A percentile compares a stretch with the other conserved stretches of the same genome.
Conservation (phyloP, 148 eudicot species). For the Camellia sinensis region DNA sequence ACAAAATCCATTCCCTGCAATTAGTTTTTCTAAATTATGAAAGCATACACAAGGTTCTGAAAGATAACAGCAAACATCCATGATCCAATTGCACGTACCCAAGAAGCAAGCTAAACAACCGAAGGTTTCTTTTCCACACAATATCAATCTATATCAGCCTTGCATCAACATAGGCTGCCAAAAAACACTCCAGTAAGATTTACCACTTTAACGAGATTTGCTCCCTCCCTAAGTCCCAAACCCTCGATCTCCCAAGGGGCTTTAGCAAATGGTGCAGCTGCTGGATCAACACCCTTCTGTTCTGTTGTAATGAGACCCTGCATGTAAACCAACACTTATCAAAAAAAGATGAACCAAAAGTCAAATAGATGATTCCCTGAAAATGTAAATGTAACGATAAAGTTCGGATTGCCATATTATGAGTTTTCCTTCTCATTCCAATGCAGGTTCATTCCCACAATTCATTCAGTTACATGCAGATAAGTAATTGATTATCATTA, state of each 20-base stretch:
- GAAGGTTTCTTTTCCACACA: background rate
- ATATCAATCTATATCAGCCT: slow-evolving; percentile 3
- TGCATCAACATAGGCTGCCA: background rate
- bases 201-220: slow-evolving; percentile 90
- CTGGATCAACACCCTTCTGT: slow-evolving; percentile 70
- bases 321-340: slow-evolving; percentile 7
- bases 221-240: slow-evolving; percentile 82
- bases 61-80: background rate
- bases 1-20: slow-evolving; percentile 18
- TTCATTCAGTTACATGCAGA: background rate
- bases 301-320: slow-evolving; percentile 89
- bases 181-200: background rate
- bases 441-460: too few species aligned
- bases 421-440: background rate
- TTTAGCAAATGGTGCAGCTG: slow-evolving; percentile 84
- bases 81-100: background rate
- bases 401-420: background rate
- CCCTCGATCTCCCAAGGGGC: slow-evolving; percentile 43
- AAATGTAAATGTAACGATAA: background rate
- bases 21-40: slow-evolving; percentile 12
- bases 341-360: slow-evolving; percentile 5
- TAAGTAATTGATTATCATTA: background rate
- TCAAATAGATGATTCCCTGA: background rate
- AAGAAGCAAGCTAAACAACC: background rate
- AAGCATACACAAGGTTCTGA: slow-evolving; percentile 10